Percentiles rank a stretch among this genome's conserved stretches.
Conservation (phyloP, 2,329 filamentous ascomycete genomes). For the Cephalotrichum gorgonifer region DNA sequence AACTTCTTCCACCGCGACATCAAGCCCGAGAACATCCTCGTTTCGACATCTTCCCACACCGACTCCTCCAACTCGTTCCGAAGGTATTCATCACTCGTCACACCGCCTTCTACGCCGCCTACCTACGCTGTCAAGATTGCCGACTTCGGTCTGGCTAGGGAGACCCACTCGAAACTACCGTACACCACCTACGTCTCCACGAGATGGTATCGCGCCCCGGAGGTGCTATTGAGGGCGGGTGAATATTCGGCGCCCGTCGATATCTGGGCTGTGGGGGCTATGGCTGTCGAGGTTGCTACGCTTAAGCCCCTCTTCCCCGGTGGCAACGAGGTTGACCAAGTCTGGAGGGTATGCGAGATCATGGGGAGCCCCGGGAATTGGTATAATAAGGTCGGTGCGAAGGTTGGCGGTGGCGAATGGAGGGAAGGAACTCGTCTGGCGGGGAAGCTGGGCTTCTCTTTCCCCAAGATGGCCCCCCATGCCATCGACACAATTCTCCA, state of each 20-base stretch:
- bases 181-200: constrained; percentile 99
- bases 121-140: constrained; percentile 96
- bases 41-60: constrained; percentile 78
- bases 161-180: constrained; percentile 90
- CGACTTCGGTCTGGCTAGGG: constrained; percentile 93
- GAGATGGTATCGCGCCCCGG: constrained; percentile 93
- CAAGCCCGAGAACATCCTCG: constrained; percentile 97
- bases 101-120: constrained; percentile 87
- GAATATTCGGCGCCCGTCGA: constrained; percentile 97
- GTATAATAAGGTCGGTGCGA: constrained; percentile 83
- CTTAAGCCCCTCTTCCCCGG: constrained; percentile 94
- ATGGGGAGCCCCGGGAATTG: constrained; percentile 98
- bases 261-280: constrained; percentile 96
- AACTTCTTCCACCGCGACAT: constrained; percentile 98
- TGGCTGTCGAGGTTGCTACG: constrained; percentile 96
- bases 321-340: constrained; percentile 96
- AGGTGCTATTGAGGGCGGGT: constrained; percentile 84
- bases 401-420: constrained; percentile 94
- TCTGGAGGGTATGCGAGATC: constrained; percentile 97
- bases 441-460: constrained; percentile 94
- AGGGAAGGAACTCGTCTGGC: constrained; percentile 86
- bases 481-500: constrained; percentile 91
- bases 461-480: constrained; percentile 98
- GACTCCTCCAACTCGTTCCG: constrained; percentile 80
- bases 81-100: constrained; percentile 86